Evolutionary conservation across 2,329 filamentous ascomycete genomes (phyloP).

Genomic region (Penicillium sp.): DNA sequence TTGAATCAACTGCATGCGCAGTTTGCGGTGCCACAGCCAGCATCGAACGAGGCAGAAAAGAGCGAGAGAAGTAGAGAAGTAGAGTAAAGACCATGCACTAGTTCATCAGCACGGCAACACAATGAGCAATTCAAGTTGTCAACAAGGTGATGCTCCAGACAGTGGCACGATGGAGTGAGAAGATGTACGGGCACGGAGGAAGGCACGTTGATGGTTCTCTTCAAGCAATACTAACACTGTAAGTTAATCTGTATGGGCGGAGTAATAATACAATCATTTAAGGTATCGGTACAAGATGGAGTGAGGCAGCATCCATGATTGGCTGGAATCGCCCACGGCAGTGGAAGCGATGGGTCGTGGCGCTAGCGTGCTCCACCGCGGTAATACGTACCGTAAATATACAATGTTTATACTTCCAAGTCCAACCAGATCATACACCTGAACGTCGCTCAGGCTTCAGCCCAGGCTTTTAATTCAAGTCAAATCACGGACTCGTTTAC

Average conservation of each 20-base stretch:
- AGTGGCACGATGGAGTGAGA: background rate
- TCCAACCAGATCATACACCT: no score
- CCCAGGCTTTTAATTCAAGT: no score
- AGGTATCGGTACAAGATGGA: background rate
- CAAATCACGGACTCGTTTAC: no score
- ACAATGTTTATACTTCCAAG: background rate
- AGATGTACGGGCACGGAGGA: background rate
- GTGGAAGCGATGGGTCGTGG: slow-evolving; percentile 1
- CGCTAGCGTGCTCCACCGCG: background rate
- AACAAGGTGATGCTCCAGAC: background rate
- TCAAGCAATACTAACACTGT: background rate
- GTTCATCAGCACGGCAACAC: background rate
- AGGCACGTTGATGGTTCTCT: background rate
- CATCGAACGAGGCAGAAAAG: background rate
- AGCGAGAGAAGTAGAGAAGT: background rate
- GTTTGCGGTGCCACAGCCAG: background rate
- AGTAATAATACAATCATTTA: background rate
- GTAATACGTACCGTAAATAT: background rate
- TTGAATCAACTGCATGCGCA: background rate
- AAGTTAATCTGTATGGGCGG: background rate
- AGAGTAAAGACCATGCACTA: background rate
- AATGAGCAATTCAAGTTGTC: background rate
- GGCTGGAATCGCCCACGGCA: background rate
- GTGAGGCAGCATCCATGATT: background rate
- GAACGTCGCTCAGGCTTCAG: no score